Evolutionary conservation across 1,284 basidiomycete species (phyloP), one percentile per base, ranked within the genome.

Genomic region (Pseudozyma tsukubaensis): DNA sequence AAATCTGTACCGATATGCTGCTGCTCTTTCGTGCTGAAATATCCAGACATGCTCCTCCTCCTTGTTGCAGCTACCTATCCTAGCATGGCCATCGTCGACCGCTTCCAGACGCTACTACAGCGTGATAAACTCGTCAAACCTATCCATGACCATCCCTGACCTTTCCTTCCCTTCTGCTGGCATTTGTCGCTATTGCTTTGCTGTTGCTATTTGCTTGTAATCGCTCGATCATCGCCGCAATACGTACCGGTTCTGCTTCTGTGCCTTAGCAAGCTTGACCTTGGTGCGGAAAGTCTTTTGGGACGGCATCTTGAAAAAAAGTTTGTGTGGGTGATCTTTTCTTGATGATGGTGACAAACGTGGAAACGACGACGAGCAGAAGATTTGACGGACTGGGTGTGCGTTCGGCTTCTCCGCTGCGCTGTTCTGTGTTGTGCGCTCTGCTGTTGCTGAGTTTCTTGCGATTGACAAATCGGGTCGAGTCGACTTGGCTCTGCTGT

Each of bases 251-350:
- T 99, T 99, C 89, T 96, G 94, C 85, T 93, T 91, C 71, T 89
- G 87, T 74, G 94, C 94, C 91, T 98, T 98, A 85, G 96, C 94
- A 81, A 99, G 93, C 86, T 91, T 95, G 86, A 92, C 91, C 90
- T 99, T 97, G 85, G 91, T 94, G 85, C 92, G 90, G 91, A 97
- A 97, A 73, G 93, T 90, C 89, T 98, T 98, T 90, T 97, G 93
- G 85, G 94, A 97, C 87, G 95, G 95, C 95, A 73, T 73, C 65
- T 68, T 73, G 62, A 66, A 32, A 63, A n/a, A 42, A 40, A 39
- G 12, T 70, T 5, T 32, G 19, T 52, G 18, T 40, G 36, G 19
- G 44, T 37, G 42, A 54, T 54, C 36, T 51, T 51, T 16, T 13
- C n/a, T 29, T 29, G 24, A 29, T 29, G 24, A 29, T 29, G 52